Conservation (phyloP, 1,139 yeast species). For the Zygosaccharomyces sapae region DNA sequence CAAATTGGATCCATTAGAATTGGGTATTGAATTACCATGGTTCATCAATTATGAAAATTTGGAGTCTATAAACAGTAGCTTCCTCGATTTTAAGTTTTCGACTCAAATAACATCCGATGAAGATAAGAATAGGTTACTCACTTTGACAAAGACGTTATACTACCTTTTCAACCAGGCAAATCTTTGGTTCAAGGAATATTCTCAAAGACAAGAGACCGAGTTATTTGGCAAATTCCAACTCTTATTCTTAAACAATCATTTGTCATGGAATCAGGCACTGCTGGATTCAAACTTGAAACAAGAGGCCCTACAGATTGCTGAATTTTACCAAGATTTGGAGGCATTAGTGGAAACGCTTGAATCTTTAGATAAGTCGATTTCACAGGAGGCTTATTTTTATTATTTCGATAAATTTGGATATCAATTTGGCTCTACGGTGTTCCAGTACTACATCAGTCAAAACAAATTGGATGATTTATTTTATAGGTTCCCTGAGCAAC, state of each 20-base stretch:
- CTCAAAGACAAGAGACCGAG: conserved; percentile 25
- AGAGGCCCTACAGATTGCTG: conserved; percentile 63
- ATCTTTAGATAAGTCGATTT: conserved; percentile 43
- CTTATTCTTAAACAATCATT: conserved; percentile 34
- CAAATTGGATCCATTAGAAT: conserved; percentile 27
- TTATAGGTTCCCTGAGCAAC: conserved; percentile 53
- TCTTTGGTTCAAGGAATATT: conserved; percentile 31
- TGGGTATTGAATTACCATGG: conserved; percentile 37
- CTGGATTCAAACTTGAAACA: conserved; percentile 45
- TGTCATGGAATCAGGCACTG: conserved; percentile 52
- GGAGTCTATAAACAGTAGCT: conserved; percentile 29
- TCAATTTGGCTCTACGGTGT: conserved; percentile 63
- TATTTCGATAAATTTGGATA: conserved; percentile 64
- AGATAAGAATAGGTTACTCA: conserved; percentile 27
- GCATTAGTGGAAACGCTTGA: conserved; percentile 65
- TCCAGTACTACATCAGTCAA: conserved; percentile 52
- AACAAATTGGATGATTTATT: conserved; percentile 55
- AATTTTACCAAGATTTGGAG: conserved; percentile 59
- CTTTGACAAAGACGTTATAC: conserved; percentile 37
- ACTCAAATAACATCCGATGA: conserved; percentile 11
- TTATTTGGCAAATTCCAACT: conserved; percentile 19
- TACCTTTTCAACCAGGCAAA: conserved; percentile 36
- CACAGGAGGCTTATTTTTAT: conserved; percentile 42
- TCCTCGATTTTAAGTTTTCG: conserved; percentile 29
- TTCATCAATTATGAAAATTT: conserved; percentile 30